Evolutionary conservation across 805 yeast species (phyloP).

Genomic region (Soucietia sequanensis): DNA sequence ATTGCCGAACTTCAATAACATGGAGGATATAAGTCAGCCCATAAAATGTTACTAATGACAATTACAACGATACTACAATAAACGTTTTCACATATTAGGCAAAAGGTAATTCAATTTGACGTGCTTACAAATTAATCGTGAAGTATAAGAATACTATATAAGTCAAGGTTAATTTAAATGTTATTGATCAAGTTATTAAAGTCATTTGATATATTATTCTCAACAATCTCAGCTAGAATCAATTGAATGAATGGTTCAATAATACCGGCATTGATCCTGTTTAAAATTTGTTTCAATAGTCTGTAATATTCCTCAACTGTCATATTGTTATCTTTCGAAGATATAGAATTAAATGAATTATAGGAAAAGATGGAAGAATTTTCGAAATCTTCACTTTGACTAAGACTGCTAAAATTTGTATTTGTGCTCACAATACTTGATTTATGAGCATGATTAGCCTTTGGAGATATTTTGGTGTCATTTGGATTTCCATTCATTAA

Average conservation of each 20-base stretch:
- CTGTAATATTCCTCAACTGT: conserved; percentile 32
- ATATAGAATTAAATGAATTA: conserved; percentile 21
- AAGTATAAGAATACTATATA: too few relatives aligned
- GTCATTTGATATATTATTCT: conserved; percentile 24
- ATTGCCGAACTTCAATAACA: too few relatives aligned
- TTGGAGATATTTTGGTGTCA: neutral
- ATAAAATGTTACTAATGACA: too few relatives aligned
- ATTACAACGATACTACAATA: too few relatives aligned
- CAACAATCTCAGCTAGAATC: conserved; percentile 30
- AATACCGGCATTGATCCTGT: conserved; percentile 32
- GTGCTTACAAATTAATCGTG: too few relatives aligned
- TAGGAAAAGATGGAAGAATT: conserved; percentile 37
- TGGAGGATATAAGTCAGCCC: too few relatives aligned
- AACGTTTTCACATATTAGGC: too few relatives aligned
- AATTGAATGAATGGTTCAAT: conserved; percentile 36
- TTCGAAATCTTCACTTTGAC: conserved; percentile 16
- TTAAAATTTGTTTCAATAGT: conserved; percentile 23
- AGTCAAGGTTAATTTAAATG: neutral
- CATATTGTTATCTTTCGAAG: conserved; percentile 16
- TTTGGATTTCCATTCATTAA: neutral
- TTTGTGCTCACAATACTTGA: neutral
- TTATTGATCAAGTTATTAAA: conserved; percentile 28
- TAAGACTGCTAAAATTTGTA: too few relatives aligned
- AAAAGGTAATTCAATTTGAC: too few relatives aligned
- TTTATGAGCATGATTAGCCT: neutral